These are phyloP conservation scores for Cadophora sp. DNA, from an alignment of 2,329 filamentous ascomycete species.

Conservation along the genomic window DNA sequence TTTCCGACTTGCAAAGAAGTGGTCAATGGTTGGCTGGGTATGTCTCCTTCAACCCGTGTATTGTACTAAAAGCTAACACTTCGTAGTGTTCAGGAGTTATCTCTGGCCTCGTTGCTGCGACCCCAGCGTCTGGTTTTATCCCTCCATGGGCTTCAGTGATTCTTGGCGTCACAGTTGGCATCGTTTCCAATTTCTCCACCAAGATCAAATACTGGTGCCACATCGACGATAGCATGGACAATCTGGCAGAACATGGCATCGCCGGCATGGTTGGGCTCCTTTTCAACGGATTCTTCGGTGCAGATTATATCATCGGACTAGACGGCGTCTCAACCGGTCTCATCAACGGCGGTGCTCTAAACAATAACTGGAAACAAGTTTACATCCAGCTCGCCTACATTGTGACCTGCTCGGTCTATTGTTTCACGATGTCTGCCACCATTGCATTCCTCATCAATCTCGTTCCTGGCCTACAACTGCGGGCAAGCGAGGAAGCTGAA, in stretches of 20 bases:
- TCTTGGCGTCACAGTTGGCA: constrained; percentile 66
- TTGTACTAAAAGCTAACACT: neutral
- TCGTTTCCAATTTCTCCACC: constrained; percentile 53
- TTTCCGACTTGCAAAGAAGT: constrained; percentile 70
- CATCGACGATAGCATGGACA: constrained; percentile 74
- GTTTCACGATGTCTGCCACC: constrained; percentile 75
- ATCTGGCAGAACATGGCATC: constrained; percentile 73
- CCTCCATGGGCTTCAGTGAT: constrained; percentile 70
- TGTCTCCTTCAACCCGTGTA: neutral
- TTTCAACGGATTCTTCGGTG: constrained; percentile 76
- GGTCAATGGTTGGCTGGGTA: constrained; percentile 66
- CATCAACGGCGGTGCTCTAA: constrained; percentile 71
- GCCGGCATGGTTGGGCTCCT: constrained; percentile 72
- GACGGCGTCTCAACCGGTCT: constrained; percentile 76
- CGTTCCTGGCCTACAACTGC: constrained; percentile 80
- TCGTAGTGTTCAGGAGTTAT: constrained; percentile 69
- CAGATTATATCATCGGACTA: constrained; percentile 73
- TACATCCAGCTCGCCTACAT: constrained; percentile 84
- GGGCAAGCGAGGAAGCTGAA: constrained; percentile 81
- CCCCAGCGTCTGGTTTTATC: constrained; percentile 71
- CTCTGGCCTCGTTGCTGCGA: constrained; percentile 72
- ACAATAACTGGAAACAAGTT: constrained; percentile 74
- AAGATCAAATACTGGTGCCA: constrained; percentile 54
- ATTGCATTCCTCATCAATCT: constrained; percentile 78
- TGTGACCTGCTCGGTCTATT: constrained; percentile 67